These are phyloP conservation scores for Cubamyces sp. DNA, from an alignment of 768 basidiomycete genomes.

Conservation along the genomic window DNA sequence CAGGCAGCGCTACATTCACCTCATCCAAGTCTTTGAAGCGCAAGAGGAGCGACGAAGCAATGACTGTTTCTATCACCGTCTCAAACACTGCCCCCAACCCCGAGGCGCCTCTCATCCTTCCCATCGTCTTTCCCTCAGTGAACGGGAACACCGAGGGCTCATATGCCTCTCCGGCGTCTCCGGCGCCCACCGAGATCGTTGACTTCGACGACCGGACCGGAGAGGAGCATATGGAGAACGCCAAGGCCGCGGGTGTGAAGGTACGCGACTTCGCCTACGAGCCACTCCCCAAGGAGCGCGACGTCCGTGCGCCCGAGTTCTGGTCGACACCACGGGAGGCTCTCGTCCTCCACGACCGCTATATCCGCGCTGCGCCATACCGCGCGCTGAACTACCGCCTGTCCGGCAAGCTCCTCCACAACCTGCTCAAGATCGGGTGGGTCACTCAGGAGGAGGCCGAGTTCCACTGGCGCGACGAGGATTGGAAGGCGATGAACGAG, in stretches of 20 bases:
- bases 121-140: slow-evolving; percentile 19
- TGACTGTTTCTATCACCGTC: slow-evolving; percentile 18
- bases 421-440: slow-evolving; percentile 34
- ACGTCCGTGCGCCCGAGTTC: slow-evolving; percentile 29
- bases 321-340: slow-evolving; percentile 30
- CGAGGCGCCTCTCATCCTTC: slow-evolving; percentile 4
- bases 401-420: slow-evolving; percentile 30
- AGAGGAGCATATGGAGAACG: slow-evolving; percentile 26
- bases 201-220: slow-evolving; percentile 1
- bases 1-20: neutral
- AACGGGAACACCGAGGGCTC: slow-evolving; percentile 1
- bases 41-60: slow-evolving; percentile 15
- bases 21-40: slow-evolving; percentile 10
- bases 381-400: slow-evolving; percentile 15
- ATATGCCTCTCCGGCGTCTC: slow-evolving; percentile 28
- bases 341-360: slow-evolving; percentile 34
- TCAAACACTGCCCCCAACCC: neutral
- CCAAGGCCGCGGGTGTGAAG: slow-evolving; percentile 34
- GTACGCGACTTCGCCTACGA: slow-evolving; percentile 39
- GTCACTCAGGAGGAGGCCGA: slow-evolving; percentile 33
- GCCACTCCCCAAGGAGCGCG: slow-evolving; percentile 12
- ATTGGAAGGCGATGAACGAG: slow-evolving; percentile 25
- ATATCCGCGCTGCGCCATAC: slow-evolving; percentile 30
- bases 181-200: slow-evolving; percentile 35
- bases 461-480: slow-evolving; percentile 27